Conservation (phyloP, 129 eudicot genomes). For the Smallanthus sonchifolius region DNA sequence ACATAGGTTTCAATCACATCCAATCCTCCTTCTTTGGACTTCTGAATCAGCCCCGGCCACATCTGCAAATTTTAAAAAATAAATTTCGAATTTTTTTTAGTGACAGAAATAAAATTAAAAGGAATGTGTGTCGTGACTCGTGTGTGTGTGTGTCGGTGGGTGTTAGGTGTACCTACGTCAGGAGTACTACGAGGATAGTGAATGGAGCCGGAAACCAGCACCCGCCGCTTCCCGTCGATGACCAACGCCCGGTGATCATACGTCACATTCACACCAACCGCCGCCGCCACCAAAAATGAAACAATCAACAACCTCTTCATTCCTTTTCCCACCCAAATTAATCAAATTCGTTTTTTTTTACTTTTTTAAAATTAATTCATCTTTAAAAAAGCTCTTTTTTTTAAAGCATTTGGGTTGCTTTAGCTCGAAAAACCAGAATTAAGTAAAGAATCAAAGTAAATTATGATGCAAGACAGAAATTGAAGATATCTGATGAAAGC, state of each 20-base stretch:
- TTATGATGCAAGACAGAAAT: too few species aligned
- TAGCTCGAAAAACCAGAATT: too few species aligned
- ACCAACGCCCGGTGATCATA: constrained; percentile 91
- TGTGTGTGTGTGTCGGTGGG: not conserved
- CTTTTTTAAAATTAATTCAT: too few species aligned
- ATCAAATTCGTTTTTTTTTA: too few species aligned
- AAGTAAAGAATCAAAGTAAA: too few species aligned
- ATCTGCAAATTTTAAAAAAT: constrained; percentile 44
- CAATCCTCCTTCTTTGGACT: constrained; percentile 92
- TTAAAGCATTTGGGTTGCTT: too few species aligned
- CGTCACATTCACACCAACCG: constrained; percentile 50
- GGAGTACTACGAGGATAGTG: constrained; percentile 99
- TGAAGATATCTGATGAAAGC: too few species aligned
- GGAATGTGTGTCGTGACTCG: not conserved
- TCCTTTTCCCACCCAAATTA: too few species aligned
- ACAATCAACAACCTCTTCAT: constrained; percentile 21
- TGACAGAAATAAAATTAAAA: not conserved
- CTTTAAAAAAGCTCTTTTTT: too few species aligned
- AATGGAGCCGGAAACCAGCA: constrained; percentile 85
- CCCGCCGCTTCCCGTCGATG: constrained; percentile 78
- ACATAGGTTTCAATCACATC: constrained; percentile 91
- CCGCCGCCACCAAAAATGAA: constrained; percentile 25
- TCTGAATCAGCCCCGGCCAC: constrained; percentile 98
- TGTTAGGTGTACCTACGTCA: constrained; percentile 37
- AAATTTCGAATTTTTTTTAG: not conserved